These are phyloP conservation scores for Neopestalotiopsis clavispora DNA, from an alignment of 2,329 filamentous ascomycete species.

Conservation along the genomic window DNA sequence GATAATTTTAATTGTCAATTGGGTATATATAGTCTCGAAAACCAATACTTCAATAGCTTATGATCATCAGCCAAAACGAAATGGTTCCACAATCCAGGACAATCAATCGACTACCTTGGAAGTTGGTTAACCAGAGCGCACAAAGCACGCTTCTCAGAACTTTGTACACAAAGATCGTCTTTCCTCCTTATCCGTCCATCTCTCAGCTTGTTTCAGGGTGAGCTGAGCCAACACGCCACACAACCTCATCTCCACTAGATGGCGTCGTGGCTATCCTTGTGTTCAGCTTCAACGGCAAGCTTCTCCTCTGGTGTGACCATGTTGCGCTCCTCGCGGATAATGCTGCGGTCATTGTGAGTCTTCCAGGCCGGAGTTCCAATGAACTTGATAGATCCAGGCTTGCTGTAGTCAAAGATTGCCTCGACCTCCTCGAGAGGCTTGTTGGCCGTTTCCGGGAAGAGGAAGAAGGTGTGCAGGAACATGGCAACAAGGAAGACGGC, in stretches of 20 bases:
- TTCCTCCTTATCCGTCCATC: background rate
- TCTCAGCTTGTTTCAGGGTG: background rate
- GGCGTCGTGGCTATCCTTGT: slow-evolving; percentile 23
- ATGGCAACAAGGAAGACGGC: slow-evolving; percentile 56
- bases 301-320: slow-evolving; percentile 41
- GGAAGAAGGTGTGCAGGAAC: slow-evolving; percentile 56
- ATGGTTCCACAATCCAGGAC: background rate
- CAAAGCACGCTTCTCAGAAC: background rate
- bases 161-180: background rate
- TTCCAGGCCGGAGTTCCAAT: slow-evolving; percentile 49
- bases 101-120: background rate
- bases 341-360: slow-evolving; percentile 42
- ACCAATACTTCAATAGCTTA: slow-evolving; percentile 1
- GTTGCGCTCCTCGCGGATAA: slow-evolving; percentile 39
- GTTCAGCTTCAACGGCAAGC: slow-evolving; percentile 28
- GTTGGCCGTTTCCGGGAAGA: slow-evolving; percentile 61
- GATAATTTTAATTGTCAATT: background rate
- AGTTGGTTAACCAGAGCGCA: background rate
- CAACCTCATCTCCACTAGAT: slow-evolving; percentile 6
- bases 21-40: background rate
- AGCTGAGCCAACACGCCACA: background rate
- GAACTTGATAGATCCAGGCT: slow-evolving; percentile 40
- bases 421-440: slow-evolving; percentile 61
- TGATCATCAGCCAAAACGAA: background rate
- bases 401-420: slow-evolving; percentile 49